These are phyloP conservation scores for Aurifilum marmelostoma DNA, from an alignment of 2,329 filamentous ascomycete species.

Conservation along the genomic window DNA sequence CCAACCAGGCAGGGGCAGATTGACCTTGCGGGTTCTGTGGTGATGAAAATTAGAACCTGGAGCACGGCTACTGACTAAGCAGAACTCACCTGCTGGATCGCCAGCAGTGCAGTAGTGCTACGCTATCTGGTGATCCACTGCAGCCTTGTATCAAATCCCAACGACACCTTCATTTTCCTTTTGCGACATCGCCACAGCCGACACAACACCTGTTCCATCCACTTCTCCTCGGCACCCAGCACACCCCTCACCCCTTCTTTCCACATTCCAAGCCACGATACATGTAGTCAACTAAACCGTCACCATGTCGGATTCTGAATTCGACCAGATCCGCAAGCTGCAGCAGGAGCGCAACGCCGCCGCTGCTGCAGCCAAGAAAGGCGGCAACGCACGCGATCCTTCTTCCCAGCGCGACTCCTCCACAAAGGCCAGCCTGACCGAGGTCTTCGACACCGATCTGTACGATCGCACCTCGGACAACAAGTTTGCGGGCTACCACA, in stretches of 20 bases:
- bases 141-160: slow-evolving; percentile 20
- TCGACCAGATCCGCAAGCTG: slow-evolving; percentile 83
- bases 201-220: not conserved
- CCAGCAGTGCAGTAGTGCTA: not conserved
- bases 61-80: slow-evolving; percentile 9
- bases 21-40: too few species aligned
- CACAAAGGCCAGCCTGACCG: slow-evolving; percentile 89
- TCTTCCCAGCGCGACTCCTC: slow-evolving; percentile 80
- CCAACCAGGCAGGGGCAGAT: too few species aligned
- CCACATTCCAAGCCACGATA: slow-evolving; percentile 15
- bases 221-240: too few species aligned
- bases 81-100: not conserved
- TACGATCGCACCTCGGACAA: slow-evolving; percentile 83
- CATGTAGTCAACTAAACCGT: slow-evolving; percentile 29
- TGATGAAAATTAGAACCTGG: not conserved
- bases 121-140: slow-evolving; percentile 6
- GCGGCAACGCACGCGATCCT: slow-evolving; percentile 75
- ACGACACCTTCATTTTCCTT: slow-evolving; percentile 20
- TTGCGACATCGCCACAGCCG: slow-evolving; percentile 13
- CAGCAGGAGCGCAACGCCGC: slow-evolving; percentile 91
- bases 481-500: slow-evolving; percentile 88
- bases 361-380: slow-evolving; percentile 76
- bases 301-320: slow-evolving; percentile 77
- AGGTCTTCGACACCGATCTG: slow-evolving; percentile 83
- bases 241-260: not conserved